Conservation (phyloP, 352 stramenopile genomes). For the Pythium aquatile region DNA sequence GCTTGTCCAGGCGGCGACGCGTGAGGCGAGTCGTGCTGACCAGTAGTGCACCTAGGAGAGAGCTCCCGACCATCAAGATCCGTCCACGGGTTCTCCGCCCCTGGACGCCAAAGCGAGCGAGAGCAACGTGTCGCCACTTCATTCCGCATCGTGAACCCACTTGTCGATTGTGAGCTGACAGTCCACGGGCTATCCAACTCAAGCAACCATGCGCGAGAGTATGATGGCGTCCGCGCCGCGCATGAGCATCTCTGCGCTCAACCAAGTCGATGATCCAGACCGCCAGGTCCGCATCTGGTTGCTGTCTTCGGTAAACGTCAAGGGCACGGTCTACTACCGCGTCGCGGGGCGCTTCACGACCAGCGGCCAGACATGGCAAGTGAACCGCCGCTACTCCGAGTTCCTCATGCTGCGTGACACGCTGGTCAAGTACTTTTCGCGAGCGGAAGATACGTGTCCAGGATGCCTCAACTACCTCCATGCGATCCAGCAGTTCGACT, state of each 20-base stretch:
- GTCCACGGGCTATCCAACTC: neutral
- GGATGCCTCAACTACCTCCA: conserved; percentile 80
- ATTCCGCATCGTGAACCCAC: neutral
- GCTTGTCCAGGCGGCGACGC: neutral
- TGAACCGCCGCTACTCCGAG: conserved; percentile 84
- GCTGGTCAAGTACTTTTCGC: conserved; percentile 77
- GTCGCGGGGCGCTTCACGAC: conserved; percentile 64
- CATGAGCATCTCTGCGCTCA: conserved; percentile 62
- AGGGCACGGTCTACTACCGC: conserved; percentile 65
- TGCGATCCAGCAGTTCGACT: conserved; percentile 75
- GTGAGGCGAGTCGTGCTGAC: neutral
- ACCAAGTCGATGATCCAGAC: conserved; percentile 37
- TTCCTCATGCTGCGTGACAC: conserved; percentile 74
- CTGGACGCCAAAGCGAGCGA: neutral
- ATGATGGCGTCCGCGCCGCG: conserved; percentile 20
- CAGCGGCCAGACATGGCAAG: conserved; percentile 72
- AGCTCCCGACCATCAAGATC: neutral
- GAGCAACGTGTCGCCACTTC: neutral
- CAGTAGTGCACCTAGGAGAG: neutral
- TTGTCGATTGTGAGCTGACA: neutral
- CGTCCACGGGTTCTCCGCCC: neutral
- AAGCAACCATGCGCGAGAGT: conserved; percentile 36
- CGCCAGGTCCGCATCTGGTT: conserved; percentile 68
- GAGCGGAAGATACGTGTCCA: conserved; percentile 66
- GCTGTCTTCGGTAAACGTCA: conserved; percentile 49